phyloP scores from a whole-genome alignment of 495 filamentous ascomycete genomes.

The Xylaria sp. region DNA sequence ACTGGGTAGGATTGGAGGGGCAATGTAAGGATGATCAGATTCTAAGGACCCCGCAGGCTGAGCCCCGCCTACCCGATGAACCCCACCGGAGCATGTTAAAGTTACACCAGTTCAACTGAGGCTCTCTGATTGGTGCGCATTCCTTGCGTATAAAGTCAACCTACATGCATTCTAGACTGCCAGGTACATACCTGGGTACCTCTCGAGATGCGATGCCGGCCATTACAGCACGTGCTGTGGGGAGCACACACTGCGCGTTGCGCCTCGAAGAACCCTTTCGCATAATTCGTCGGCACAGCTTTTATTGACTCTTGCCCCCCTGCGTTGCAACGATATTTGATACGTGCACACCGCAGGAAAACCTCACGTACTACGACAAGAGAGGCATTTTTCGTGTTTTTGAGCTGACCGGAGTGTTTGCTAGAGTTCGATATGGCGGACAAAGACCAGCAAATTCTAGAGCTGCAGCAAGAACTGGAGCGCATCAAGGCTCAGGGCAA shows the following conservation, averaged over 20 bases:
- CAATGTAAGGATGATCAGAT: constrained; percentile 18
- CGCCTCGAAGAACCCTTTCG: constrained; percentile 9
- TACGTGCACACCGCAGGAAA: neutral
- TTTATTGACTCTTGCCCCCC: constrained; percentile 2
- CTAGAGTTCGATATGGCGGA: constrained; percentile 18
- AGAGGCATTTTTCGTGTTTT: neutral
- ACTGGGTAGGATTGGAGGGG: neutral
- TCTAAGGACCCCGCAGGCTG: neutral
- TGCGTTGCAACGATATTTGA: neutral
- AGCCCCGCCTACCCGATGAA: constrained; percentile 8
- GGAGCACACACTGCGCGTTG: constrained; percentile 13
- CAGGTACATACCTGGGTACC: neutral
- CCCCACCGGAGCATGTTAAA: neutral
- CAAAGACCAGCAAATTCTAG: constrained; percentile 22
- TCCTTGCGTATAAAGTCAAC: too few relatives aligned
- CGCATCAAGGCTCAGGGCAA: constrained; percentile 21
- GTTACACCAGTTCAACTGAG: neutral
- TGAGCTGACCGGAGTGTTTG: neutral
- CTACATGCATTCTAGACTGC: too few relatives aligned
- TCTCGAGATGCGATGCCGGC: constrained; percentile 18
- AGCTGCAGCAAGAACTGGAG: constrained; percentile 25
- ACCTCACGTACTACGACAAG: neutral
- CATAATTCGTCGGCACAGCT: constrained; percentile 20
- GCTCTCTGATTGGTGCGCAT: constrained; percentile 21
- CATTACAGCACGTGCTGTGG: neutral